A percentile compares a stretch with the other conserved stretches of the same genome.
Evolutionary conservation across 352 stramenopile genomes (phyloP).

Genomic region (Phytophthora foliorum): DNA sequence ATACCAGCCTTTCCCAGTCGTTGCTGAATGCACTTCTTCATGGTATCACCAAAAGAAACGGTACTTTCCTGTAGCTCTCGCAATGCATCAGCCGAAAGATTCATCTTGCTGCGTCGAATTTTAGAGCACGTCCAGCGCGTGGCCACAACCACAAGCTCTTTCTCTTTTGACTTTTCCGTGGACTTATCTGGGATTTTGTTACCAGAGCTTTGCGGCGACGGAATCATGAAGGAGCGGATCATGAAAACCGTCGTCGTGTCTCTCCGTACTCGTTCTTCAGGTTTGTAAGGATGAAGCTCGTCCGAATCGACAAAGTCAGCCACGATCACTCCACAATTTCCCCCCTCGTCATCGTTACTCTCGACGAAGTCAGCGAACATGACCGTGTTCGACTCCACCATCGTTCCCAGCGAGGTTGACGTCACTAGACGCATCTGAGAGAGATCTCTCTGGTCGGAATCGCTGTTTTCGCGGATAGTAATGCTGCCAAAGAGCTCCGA

Average conservation of each 20-base stretch:
- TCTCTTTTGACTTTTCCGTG: conserved; percentile 1
- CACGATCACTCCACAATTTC: conserved; percentile 23
- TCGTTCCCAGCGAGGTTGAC: conserved; percentile 22
- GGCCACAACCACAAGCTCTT: conserved; percentile 35
- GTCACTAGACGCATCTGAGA: conserved; percentile 57
- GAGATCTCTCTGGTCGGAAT: conserved; percentile 45
- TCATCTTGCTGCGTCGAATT: conserved; percentile 22
- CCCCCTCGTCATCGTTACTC: background rate
- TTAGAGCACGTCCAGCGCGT: conserved; percentile 36
- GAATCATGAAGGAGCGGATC: conserved; percentile 25
- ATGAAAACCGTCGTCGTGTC: conserved; percentile 46
- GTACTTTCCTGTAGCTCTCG: conserved; percentile 34
- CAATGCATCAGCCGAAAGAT: conserved; percentile 18
- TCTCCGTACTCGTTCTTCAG: conserved; percentile 38
- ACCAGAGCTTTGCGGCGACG: background rate
- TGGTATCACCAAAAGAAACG: conserved; percentile 34
- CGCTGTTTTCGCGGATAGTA: conserved; percentile 59
- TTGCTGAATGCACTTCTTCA: conserved; percentile 38
- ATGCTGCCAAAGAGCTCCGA: conserved; percentile 60
- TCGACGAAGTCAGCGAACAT: conserved; percentile 36
- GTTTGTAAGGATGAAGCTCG: conserved; percentile 50
- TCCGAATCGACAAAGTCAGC: conserved; percentile 51
- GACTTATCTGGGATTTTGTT: conserved; percentile 1
- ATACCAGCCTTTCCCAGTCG: conserved; percentile 14
- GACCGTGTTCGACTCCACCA: conserved; percentile 35